These are phyloP conservation scores for Crithidia mellificae DNA, from an alignment of 208 protist species.

Conservation along the genomic window DNA sequence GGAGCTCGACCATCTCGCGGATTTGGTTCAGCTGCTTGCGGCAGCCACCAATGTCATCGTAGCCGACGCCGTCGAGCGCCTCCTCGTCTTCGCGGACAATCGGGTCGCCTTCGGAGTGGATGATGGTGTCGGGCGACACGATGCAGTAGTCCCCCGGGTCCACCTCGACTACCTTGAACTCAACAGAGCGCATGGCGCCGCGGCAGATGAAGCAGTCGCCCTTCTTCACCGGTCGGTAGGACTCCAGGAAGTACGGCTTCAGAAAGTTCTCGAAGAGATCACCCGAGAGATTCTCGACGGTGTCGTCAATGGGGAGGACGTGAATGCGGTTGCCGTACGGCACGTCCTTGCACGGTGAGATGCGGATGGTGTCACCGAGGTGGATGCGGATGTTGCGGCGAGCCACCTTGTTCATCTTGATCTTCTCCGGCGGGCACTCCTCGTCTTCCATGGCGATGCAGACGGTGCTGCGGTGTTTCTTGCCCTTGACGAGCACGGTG, in stretches of 20 bases:
- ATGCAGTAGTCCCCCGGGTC: constrained; percentile 98
- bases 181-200: constrained; percentile 98
- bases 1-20: constrained; percentile 99
- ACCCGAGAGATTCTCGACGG: constrained; percentile 98
- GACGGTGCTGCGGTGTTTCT: constrained; percentile 97
- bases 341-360: constrained; percentile 96
- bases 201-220: constrained; percentile 97
- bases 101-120: constrained; percentile 99
- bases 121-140: constrained; percentile 98
- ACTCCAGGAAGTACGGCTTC: constrained; percentile 99
- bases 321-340: constrained; percentile 99
- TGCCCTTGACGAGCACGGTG: constrained; percentile 98
- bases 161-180: constrained; percentile 99
- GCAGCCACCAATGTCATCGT: constrained; percentile 99
- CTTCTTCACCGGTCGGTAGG: constrained; percentile 99
- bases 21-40: constrained; percentile 99
- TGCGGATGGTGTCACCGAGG: constrained; percentile 97
- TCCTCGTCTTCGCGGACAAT: constrained; percentile 99
- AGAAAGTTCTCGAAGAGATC: constrained; percentile 99
- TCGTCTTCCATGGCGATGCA: constrained; percentile 97
- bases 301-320: constrained; percentile 99
- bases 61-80: constrained; percentile 92
- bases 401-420: constrained; percentile 99
- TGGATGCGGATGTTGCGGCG: constrained; percentile 99
- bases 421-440: constrained; percentile 92